Base-by-base conservation (phyloP, 257 asterid genomes). In the Jaltomata sinuosa region DNA sequence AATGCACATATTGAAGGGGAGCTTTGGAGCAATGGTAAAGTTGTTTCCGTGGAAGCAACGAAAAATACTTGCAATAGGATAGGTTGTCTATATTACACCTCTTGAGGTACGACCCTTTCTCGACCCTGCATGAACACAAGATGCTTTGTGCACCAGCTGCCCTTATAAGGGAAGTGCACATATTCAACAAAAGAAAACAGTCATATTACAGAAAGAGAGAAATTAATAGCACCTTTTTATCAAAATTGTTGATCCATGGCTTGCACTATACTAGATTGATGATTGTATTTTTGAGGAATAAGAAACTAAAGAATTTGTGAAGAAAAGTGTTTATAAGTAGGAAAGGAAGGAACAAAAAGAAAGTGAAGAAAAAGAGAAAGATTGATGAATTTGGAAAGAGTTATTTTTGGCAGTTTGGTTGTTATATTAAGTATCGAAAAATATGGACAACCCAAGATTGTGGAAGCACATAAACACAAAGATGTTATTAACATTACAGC, bases 381-480 rank as follows among this genome's bases (percentile, higher is more conserved):
- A 16, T 47, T 49, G 40, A 76, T 49, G 81, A 76, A 76, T 27
- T 76, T 76, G 42, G 61, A 76, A 76, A 76, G 81, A 45, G 81
- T 76, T 76, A 76, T 76, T 76, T 76, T 49, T 27, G 81, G 81
- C 18, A 49, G 18, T 47, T 76, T 47, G 62, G 81, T 47, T 49
- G 62, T 76, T 47, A 76, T 49, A 47, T 76, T 76, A 18, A 25
- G 62, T 47, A 76, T 21, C 81, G 62, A 16, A 27, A 76, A 76
- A 47, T 76, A 8, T 27, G 62, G 62, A 16, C 22, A 49, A 76
- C 81, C 81, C 81, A 49, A 76, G 61, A 62, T 76, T 47, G 16
- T 76, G 81, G 81, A 76, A 47, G 81, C 62, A 76, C 81, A 76
- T 27, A 76, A 76, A 76, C 81, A 76, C 81, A 76, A 76, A 76